Conservation (phyloP, 2,329 filamentous ascomycete genomes). For the Xylariomycetidae sp. region DNA sequence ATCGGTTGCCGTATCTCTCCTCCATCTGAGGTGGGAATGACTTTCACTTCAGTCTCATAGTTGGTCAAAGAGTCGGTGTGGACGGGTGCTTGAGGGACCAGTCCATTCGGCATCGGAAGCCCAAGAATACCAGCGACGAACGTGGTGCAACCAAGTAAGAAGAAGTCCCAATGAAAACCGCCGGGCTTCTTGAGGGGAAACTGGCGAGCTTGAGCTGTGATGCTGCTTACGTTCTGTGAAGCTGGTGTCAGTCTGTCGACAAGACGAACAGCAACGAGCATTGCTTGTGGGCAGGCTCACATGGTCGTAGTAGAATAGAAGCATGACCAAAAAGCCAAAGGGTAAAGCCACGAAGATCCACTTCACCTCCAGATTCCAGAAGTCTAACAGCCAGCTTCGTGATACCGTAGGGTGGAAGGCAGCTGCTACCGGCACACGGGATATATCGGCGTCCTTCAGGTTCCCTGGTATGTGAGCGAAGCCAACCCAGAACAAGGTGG, state of each 20-base stretch:
- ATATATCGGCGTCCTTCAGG: slow-evolving; percentile 34
- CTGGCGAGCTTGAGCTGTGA: slow-evolving; percentile 49
- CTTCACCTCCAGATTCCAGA: slow-evolving; percentile 44
- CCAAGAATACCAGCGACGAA: slow-evolving; percentile 50
- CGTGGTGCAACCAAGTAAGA: slow-evolving; percentile 49
- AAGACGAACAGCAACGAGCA: not conserved
- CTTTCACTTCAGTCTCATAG: slow-evolving; percentile 33
- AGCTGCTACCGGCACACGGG: slow-evolving; percentile 33
- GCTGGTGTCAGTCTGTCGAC: not conserved
- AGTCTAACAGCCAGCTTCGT: slow-evolving; percentile 43
- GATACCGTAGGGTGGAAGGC: slow-evolving; percentile 42
- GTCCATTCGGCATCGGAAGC: slow-evolving; percentile 50
- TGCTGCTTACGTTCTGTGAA: slow-evolving; percentile 41
- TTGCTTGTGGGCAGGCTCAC: slow-evolving; percentile 18
- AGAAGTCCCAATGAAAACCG: slow-evolving; percentile 51
- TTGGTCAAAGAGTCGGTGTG: slow-evolving; percentile 48
- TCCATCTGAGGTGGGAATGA: slow-evolving; percentile 35
- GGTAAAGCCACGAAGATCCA: slow-evolving; percentile 48
- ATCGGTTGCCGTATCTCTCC: slow-evolving; percentile 37
- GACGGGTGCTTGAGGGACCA: slow-evolving; percentile 50
- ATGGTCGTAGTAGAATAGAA: slow-evolving; percentile 53
- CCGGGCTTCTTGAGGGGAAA: slow-evolving; percentile 52
- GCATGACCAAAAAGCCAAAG: slow-evolving; percentile 45
- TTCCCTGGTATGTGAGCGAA: too few relatives aligned
- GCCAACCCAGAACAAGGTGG: too few relatives aligned